phyloP scores from a whole-genome alignment of 2,329 filamentous ascomycete species.

The Penicillium sp. region DNA sequence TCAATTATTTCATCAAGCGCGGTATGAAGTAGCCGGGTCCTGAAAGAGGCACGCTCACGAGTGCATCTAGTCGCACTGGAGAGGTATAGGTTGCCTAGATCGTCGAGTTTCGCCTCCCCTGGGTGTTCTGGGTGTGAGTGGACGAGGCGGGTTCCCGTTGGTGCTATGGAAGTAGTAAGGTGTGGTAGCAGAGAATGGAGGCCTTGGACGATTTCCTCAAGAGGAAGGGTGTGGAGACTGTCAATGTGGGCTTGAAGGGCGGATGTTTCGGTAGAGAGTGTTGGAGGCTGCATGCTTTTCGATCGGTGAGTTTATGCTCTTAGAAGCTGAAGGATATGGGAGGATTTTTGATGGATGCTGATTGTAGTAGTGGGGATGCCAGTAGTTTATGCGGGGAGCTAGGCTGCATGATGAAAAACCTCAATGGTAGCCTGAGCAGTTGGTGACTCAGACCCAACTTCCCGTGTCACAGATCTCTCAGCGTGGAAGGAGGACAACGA shows the following conservation, averaged over 20 bases:
- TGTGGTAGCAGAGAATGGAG: slow-evolving; percentile 19
- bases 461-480: background rate
- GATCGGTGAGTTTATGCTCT: background rate
- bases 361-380: background rate
- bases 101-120: slow-evolving; percentile 12
- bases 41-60: slow-evolving; percentile 23
- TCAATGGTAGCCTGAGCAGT: background rate
- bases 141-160: slow-evolving; percentile 20
- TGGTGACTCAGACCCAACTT: background rate
- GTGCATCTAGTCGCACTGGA: slow-evolving; percentile 15
- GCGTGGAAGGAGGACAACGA: background rate
- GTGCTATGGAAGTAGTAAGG: slow-evolving; percentile 21
- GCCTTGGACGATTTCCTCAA: slow-evolving; percentile 19
- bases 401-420: background rate
- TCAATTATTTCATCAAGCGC: slow-evolving; percentile 22
- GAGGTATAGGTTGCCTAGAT: slow-evolving; percentile 27
- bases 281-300: background rate
- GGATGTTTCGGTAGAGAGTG: slow-evolving; percentile 21
- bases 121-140: slow-evolving; percentile 17
- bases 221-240: slow-evolving; percentile 14
- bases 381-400: background rate
- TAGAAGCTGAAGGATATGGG: background rate
- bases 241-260: slow-evolving; percentile 23
- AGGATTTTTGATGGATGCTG: background rate
- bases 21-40: slow-evolving; percentile 23